Evolutionary conservation across 306 rosid genomes (phyloP).

Genomic region (Carpinus fangiana): DNA sequence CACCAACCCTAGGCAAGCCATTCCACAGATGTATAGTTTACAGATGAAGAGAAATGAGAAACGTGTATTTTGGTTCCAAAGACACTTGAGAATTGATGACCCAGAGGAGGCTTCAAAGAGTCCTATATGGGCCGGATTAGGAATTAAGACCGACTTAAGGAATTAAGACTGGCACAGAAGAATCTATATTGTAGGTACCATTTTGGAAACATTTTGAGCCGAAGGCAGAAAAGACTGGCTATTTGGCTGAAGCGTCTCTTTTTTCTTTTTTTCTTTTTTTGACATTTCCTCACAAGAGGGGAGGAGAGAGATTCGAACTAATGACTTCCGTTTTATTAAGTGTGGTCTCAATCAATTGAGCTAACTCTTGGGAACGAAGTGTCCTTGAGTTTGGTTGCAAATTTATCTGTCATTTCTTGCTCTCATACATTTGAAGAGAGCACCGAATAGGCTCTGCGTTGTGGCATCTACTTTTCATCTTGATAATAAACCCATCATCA

Average conservation of each 20-base stretch:
- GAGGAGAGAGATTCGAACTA: too few relatives aligned
- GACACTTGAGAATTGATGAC: constrained; percentile 44
- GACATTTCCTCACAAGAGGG: too few relatives aligned
- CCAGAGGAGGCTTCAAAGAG: constrained; percentile 42
- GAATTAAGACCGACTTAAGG: constrained; percentile 21
- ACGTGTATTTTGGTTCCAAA: constrained; percentile 44
- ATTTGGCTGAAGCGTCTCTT: constrained; percentile 27
- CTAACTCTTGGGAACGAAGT: too few relatives aligned
- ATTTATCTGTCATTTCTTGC: too few relatives aligned
- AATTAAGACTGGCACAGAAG: constrained; percentile 22
- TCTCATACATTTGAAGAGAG: too few relatives aligned
- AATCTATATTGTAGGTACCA: constrained; percentile 13
- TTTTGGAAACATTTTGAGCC: constrained; percentile 15
- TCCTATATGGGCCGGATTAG: constrained; percentile 40
- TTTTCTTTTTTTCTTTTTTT: too few relatives aligned
- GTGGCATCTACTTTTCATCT: neutral
- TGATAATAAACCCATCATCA: neutral
- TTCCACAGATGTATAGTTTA: constrained; percentile 38
- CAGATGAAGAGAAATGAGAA: constrained; percentile 47
- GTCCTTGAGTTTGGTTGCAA: constrained; percentile 36
- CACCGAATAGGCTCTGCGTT: too few relatives aligned
- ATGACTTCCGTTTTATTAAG: too few relatives aligned
- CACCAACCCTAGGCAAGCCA: constrained; percentile 57
- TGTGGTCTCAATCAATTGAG: too few relatives aligned
- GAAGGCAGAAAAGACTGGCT: constrained; percentile 37